Evolutionary conservation across 2,329 filamentous ascomycete species (phyloP).

Genomic region (Pseudocercospora musae): DNA sequence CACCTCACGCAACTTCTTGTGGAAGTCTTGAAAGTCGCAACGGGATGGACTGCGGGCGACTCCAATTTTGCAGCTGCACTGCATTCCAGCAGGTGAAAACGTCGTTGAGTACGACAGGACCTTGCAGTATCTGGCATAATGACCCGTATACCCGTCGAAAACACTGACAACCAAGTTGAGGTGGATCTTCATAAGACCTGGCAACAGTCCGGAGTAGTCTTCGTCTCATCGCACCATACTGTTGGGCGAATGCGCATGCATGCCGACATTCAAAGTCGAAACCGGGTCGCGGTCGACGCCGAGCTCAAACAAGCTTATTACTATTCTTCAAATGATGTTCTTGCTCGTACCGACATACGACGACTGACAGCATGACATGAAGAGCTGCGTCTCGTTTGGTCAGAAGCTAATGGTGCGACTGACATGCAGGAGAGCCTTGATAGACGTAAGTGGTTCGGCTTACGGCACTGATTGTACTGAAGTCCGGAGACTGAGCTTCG

Average conservation of each 20-base stretch:
- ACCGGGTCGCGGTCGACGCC: no score
- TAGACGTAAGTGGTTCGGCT: no score
- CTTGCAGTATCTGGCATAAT: neutral
- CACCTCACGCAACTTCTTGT: neutral
- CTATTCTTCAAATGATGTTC: no score
- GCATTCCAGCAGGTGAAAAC: neutral
- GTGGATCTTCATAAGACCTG: no score
- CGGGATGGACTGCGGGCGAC: neutral
- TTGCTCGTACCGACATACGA: neutral
- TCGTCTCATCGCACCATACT: no score
- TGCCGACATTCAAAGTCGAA: no score
- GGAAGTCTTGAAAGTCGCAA: neutral
- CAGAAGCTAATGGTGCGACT: no score
- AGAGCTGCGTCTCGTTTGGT: no score
- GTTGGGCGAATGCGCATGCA: no score
- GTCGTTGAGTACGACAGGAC: neutral
- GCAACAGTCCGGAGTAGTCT: no score
- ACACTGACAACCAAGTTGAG: neutral
- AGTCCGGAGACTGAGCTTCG: neutral
- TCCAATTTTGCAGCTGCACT: neutral
- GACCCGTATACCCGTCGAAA: neutral
- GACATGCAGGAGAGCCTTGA: no score
- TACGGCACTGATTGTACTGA: neutral
- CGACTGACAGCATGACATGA: neutral
- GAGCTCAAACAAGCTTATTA: no score